Base-by-base conservation (phyloP, 495 filamentous ascomycete genomes). In the Penicillium argentinense region DNA sequence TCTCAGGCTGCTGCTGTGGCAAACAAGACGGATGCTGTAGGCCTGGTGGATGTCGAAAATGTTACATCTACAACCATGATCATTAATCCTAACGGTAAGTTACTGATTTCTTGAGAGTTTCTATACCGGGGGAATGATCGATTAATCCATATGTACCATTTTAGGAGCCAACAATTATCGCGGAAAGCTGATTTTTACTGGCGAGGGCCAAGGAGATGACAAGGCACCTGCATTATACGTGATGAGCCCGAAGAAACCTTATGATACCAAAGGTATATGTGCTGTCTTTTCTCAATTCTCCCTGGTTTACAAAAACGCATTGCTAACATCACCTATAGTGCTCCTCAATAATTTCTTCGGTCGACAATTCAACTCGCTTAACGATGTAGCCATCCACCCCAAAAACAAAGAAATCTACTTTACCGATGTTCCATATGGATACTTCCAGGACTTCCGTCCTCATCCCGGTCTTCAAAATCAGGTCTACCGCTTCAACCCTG, bases 21-120 rank as follows among this genome's bases (percentile, higher is more conserved):
- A 5, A 62, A 54, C 17, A 40, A 60, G 39, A 60, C 63, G 2
- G 69, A 75, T 51, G 73, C 72, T 2, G 64, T 52, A 6, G 74
- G 72, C 8, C 59, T 54, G 9, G 67, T 78, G 3, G 59, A 63
- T 9, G 60, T 78, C 5, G 46, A 66, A 16, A 52, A 56, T 4
- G 63, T 75, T 11, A 28, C 59, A 13, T 59, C 67, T 5, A 56
- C 57, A 3, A 68, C 71, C 0, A 53, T 49, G 30, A 66, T 78
- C 6, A 52, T 73, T 12, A 79, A 79, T 45, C 70, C 76, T 0
- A 79, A 79, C 36, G 76, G 76, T 77, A 49, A 37, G 59, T 34
- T 39, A 14, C 23, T 45, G 19, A 50, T 14, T 9, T n/a, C 23
- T 16, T 17, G 9, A 9, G n/a, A 19, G 5, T 8, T 9, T 3